Conservation (phyloP, 2,329 filamentous ascomycete genomes). For the Blumeria graminis region DNA sequence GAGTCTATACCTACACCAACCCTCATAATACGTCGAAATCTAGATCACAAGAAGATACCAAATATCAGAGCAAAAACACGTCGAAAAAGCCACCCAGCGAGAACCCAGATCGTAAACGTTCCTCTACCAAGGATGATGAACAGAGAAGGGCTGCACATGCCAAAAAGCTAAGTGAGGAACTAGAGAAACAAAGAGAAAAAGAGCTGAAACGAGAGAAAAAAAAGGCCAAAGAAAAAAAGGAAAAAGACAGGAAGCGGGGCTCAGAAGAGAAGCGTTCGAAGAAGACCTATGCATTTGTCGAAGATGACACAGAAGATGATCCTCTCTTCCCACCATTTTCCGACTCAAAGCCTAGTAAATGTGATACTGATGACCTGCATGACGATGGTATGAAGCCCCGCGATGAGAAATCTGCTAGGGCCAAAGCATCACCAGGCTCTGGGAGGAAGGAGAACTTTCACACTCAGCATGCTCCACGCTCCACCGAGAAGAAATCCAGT, state of each 20-base stretch:
- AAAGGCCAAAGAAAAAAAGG: slow-evolving; percentile 15
- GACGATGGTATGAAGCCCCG: slow-evolving; percentile 5
- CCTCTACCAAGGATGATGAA: slow-evolving; percentile 14
- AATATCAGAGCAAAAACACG: slow-evolving; percentile 12
- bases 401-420: slow-evolving; percentile 5
- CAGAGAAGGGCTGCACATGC: slow-evolving; percentile 5
- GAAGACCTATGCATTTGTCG: slow-evolving; percentile 7
- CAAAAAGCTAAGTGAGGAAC: slow-evolving; percentile 14
- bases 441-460: too few species aligned
- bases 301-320: slow-evolving; percentile 9
- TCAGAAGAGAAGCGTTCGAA: slow-evolving; percentile 13
- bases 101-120: slow-evolving; percentile 13
- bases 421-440: not conserved
- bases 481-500: slow-evolving; percentile 1
- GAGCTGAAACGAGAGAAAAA: slow-evolving; percentile 12
- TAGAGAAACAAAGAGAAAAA: slow-evolving; percentile 15
- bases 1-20: slow-evolving; percentile 12
- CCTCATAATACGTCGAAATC: not conserved
- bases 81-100: slow-evolving; percentile 24
- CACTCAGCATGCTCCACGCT: not conserved
- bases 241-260: slow-evolving; percentile 18
- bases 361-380: slow-evolving; percentile 6
- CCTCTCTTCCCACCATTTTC: slow-evolving; percentile 7
- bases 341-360: slow-evolving; percentile 8
- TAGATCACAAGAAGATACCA: slow-evolving; percentile 26